A percentile compares a stretch with the other conserved stretches of the same genome.
phyloP scores from a whole-genome alignment of 2,329 filamentous ascomycete species.

The Diaporthe longicolla region DNA sequence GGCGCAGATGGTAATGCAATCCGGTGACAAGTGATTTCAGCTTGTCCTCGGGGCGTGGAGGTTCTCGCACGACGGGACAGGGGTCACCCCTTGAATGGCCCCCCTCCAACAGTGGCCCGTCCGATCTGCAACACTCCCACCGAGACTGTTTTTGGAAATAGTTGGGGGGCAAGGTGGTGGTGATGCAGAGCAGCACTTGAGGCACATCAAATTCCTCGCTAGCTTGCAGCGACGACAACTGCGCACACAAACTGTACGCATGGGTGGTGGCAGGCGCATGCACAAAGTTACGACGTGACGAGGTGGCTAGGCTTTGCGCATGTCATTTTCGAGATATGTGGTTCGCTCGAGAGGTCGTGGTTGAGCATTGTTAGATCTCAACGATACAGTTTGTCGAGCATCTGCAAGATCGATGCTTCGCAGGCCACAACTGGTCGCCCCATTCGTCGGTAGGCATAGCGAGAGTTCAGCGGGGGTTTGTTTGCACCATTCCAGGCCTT shows the following conservation, averaged over 20 bases:
- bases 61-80: constrained; percentile 17
- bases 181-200: constrained; percentile 6
- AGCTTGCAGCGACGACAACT: constrained; percentile 18
- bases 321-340: background rate
- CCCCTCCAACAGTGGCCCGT: background rate
- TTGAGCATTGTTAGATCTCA: constrained; percentile 16
- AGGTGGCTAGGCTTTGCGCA: background rate
- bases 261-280: background rate
- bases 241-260: background rate
- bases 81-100: constrained; percentile 19
- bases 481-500: constrained; percentile 21
- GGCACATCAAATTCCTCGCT: constrained; percentile 13
- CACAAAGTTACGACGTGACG: background rate
- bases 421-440: constrained; percentile 15
- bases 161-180: constrained; percentile 24
- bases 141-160: constrained; percentile 32
- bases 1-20: constrained; percentile 18
- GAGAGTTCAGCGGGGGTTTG: constrained; percentile 4
- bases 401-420: constrained; percentile 34
- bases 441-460: constrained; percentile 25
- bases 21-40: constrained; percentile 8
- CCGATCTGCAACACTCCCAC: constrained; percentile 34
- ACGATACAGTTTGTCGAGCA: constrained; percentile 13
- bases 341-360: background rate
- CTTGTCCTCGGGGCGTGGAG: constrained; percentile 28